Percentiles rank a stretch among this genome's conserved stretches.
Conservation (phyloP, 371 early-diverging fungal species). For the Actinomortierella wolfii region DNA sequence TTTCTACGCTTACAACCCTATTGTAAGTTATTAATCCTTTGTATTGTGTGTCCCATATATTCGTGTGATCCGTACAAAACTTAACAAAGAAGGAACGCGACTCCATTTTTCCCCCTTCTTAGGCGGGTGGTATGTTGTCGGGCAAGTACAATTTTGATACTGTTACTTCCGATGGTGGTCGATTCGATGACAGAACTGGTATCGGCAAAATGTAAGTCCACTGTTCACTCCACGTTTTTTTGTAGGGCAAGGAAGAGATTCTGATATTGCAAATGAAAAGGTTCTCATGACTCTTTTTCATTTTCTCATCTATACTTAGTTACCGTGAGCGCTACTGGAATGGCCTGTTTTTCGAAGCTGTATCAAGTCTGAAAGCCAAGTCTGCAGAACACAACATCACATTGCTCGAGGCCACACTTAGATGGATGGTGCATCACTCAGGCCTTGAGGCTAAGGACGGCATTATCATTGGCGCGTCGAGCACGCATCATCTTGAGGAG, state of each 20-base stretch:
- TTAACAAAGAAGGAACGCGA: no score
- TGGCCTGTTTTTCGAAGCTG: slow-evolving; percentile 52
- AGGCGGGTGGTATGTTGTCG: slow-evolving; percentile 60
- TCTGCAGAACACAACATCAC: slow-evolving; percentile 46
- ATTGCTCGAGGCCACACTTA: slow-evolving; percentile 53
- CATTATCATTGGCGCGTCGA: slow-evolving; percentile 64
- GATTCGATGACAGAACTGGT: slow-evolving; percentile 20
- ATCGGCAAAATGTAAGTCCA: slow-evolving; percentile 48
- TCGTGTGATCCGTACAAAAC: no score
- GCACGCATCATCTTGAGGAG: slow-evolving; percentile 49
- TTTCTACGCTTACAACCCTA: slow-evolving; percentile 65
- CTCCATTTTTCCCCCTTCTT: neutral
- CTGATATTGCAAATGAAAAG: no score
- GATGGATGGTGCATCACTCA: slow-evolving; percentile 69
- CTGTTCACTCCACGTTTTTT: no score
- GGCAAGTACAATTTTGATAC: slow-evolving; percentile 48
- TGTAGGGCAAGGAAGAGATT: no score
- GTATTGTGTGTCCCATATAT: slow-evolving; percentile 1
- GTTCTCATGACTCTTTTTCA: neutral
- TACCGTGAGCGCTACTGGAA: slow-evolving; percentile 67
- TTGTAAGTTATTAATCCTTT: slow-evolving; percentile 21
- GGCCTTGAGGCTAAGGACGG: slow-evolving; percentile 49
- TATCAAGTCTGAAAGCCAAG: slow-evolving; percentile 46
- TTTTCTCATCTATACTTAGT: slow-evolving; percentile 9
- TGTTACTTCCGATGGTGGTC: slow-evolving; percentile 37